Conservation (phyloP, 2,329 filamentous ascomycete species). For the Rhynchosporium graminicola region DNA sequence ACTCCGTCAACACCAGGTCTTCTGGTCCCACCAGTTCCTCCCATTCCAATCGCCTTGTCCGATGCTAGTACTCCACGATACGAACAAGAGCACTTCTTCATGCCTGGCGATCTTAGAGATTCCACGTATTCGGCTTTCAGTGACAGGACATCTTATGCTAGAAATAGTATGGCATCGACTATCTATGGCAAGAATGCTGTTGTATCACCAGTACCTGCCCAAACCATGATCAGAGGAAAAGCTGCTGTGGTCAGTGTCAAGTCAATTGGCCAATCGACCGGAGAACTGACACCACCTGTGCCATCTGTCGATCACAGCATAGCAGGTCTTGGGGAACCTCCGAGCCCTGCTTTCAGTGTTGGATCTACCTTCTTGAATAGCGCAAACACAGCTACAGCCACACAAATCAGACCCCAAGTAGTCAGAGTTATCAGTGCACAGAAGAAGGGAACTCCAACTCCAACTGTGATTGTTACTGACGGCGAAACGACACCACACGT, state of each 20-base stretch:
- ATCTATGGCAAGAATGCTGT: constrained; percentile 92
- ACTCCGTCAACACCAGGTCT: constrained; percentile 78
- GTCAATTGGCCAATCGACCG: constrained; percentile 59
- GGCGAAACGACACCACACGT: constrained; percentile 25
- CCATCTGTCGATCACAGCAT: constrained; percentile 68
- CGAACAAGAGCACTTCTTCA: constrained; percentile 88
- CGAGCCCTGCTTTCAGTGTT: constrained; percentile 64
- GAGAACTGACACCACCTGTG: constrained; percentile 66
- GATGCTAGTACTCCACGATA: constrained; percentile 59
- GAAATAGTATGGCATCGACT: constrained; percentile 83
- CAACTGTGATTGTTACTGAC: constrained; percentile 16
- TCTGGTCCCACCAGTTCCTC: constrained; percentile 88
- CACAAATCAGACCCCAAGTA: constrained; percentile 59
- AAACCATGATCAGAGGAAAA: constrained; percentile 84
- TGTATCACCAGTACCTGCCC: constrained; percentile 74
- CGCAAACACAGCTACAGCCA: constrained; percentile 58
- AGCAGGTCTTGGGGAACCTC: constrained; percentile 51
- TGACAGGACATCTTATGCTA: constrained; percentile 63
- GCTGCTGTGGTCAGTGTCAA: constrained; percentile 93
- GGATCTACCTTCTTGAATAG: constrained; percentile 69
- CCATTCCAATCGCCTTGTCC: constrained; percentile 73
- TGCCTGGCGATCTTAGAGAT: constrained; percentile 85
- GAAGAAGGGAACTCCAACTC: constrained; percentile 46
- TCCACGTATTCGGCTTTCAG: constrained; percentile 82
- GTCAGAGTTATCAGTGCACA: constrained; percentile 56